Evolutionary conservation across 2,329 filamentous ascomycete species (phyloP).

Genomic region (Hypoxylon sp.): DNA sequence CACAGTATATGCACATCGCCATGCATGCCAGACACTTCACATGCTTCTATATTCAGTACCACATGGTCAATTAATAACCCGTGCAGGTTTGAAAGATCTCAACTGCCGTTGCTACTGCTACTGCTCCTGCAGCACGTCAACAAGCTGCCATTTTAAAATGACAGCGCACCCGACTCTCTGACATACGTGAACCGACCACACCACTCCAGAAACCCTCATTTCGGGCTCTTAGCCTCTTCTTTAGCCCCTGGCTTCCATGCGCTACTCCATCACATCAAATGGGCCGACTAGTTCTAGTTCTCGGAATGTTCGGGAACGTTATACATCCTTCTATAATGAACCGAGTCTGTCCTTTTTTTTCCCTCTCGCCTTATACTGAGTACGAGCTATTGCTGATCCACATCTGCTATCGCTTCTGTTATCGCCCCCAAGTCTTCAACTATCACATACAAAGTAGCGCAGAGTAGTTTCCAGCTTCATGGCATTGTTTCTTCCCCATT

Average conservation of each 20-base stretch:
- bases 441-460: constrained; percentile 16
- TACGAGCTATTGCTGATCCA: constrained; percentile 10
- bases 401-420: constrained; percentile 7
- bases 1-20: constrained; percentile 20
- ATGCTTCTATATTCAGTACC: constrained; percentile 39
- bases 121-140: constrained; percentile 8
- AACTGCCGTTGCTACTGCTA: constrained; percentile 36
- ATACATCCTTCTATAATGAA: constrained; percentile 27
- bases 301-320: constrained; percentile 41
- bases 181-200: constrained; percentile 35
- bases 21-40: constrained; percentile 40
- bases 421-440: constrained; percentile 19
- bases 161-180: constrained; percentile 35
- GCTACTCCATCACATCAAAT: constrained; percentile 34
- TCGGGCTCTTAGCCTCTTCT: constrained; percentile 27
- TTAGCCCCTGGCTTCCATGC: constrained; percentile 28
- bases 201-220: constrained; percentile 30
- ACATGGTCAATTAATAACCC: constrained; percentile 28
- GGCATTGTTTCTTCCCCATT: constrained; percentile 27
- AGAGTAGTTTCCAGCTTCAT: constrained; percentile 13
- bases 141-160: constrained; percentile 27
- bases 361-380: neutral
- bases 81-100: constrained; percentile 33
- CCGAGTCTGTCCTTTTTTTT: neutral
- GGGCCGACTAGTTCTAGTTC: constrained; percentile 32